phyloP scores from a whole-genome alignment of 2,329 filamentous ascomycete genomes.

The Seiridium cupressi region DNA sequence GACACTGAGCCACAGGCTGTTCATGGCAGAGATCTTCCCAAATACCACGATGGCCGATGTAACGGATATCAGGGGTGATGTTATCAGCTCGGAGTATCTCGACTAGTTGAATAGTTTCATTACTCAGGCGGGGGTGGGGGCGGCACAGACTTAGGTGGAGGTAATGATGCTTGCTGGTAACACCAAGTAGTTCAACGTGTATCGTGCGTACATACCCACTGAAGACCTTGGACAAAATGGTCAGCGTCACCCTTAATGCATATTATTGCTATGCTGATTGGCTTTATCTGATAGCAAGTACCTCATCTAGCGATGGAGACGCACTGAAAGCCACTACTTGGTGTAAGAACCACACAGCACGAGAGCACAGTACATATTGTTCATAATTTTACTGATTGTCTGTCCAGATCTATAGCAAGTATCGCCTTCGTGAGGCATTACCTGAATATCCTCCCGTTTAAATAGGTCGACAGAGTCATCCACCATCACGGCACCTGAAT shows the following conservation, averaged over 20 bases:
- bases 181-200: background rate
- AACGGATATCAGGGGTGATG: conserved; percentile 16
- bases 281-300: too few relatives aligned
- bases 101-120: background rate
- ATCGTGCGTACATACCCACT: background rate
- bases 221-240: background rate
- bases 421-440: background rate
- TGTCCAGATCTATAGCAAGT: background rate
- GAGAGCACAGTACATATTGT: background rate
- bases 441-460: background rate
- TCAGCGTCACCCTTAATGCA: background rate
- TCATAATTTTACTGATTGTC: background rate
- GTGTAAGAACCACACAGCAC: too few relatives aligned
- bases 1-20: conserved; percentile 2
- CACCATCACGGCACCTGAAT: background rate
- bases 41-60: conserved; percentile 29
- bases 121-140: background rate
- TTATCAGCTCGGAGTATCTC: conserved; percentile 17
- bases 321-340: too few relatives aligned
- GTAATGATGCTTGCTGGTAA: background rate
- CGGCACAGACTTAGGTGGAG: background rate
- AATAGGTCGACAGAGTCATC: background rate
- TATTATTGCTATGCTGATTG: background rate
- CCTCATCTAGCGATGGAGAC: too few relatives aligned
- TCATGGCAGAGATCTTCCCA: conserved; percentile 15